Evolutionary conservation across 768 basidiomycete species (phyloP).

Genomic region (Rickenella mellea): DNA sequence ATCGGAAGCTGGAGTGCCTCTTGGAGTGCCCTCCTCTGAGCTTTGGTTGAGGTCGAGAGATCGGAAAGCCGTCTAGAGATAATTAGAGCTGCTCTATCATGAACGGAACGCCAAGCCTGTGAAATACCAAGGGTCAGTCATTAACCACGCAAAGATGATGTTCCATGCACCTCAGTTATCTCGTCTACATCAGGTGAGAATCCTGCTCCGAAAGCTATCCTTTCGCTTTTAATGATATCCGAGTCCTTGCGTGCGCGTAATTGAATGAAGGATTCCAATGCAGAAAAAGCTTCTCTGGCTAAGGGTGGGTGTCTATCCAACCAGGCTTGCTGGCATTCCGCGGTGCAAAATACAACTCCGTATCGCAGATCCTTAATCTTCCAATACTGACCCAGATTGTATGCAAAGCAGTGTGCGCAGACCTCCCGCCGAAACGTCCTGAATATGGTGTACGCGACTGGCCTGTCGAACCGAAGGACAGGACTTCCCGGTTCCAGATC

Average conservation of each 20-base stretch:
- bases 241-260: not conserved
- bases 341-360: not conserved
- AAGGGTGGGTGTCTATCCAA: not conserved
- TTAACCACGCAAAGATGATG: too few relatives aligned
- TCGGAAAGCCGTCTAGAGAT: too few relatives aligned
- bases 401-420: constrained; percentile 2
- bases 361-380: not conserved
- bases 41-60: too few relatives aligned
- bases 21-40: not conserved
- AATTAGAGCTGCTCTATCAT: too few relatives aligned
- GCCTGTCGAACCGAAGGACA: not conserved
- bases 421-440: constrained; percentile 3
- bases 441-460: not conserved
- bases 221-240: too few relatives aligned
- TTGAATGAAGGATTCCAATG: not conserved
- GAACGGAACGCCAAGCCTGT: too few relatives aligned
- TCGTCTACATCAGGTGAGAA: too few relatives aligned
- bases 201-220: too few relatives aligned
- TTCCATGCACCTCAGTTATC: too few relatives aligned
- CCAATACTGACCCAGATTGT: not conserved
- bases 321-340: not conserved
- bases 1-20: not conserved
- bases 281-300: not conserved
- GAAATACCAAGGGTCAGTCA: too few relatives aligned
- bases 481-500: not conserved